These are phyloP conservation scores for Nowakowskiella sp. DNA, from an alignment of 192 early-diverging fungal species.

Conservation along the genomic window DNA sequence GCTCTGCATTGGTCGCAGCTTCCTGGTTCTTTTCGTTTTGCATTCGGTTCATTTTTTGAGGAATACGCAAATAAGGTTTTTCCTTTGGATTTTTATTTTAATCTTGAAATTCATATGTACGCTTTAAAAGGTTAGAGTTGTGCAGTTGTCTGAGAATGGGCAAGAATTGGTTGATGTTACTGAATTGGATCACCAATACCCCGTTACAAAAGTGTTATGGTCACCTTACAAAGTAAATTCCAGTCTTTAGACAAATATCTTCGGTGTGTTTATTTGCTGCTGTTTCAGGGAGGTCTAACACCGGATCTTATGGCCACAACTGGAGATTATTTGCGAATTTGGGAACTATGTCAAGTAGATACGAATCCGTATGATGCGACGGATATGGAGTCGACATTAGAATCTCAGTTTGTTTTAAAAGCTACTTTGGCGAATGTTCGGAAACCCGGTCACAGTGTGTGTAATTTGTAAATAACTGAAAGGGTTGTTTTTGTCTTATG, in stretches of 20 bases:
- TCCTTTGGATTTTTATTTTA: neutral
- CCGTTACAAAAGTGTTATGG: conserved; percentile 88
- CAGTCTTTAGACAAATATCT: neutral
- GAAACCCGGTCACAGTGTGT: neutral
- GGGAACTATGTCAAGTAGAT: conserved; percentile 55
- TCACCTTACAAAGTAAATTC: conserved; percentile 61
- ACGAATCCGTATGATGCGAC: conserved; percentile 30
- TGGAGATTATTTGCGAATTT: conserved; percentile 80
- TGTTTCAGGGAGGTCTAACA: conserved; percentile 11
- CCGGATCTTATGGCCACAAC: conserved; percentile 81
- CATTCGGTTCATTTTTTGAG: conserved; percentile 48
- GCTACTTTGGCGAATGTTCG: conserved; percentile 57
- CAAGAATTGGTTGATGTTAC: conserved; percentile 70
- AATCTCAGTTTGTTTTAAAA: conserved; percentile 33
- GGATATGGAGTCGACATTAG: neutral
- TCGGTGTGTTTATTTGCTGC: neutral
- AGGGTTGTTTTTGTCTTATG: neutral
- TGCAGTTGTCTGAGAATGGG: neutral
- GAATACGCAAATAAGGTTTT: conserved; percentile 32
- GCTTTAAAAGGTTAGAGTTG: neutral
- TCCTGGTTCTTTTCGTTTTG: conserved; percentile 68
- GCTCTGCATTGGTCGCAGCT: conserved; percentile 79
- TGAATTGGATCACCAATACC: conserved; percentile 73
- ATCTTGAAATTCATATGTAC: neutral
- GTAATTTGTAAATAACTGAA: neutral